Conservation (phyloP, 208 protist genomes). For the Endotrypanum monterogeii region DNA sequence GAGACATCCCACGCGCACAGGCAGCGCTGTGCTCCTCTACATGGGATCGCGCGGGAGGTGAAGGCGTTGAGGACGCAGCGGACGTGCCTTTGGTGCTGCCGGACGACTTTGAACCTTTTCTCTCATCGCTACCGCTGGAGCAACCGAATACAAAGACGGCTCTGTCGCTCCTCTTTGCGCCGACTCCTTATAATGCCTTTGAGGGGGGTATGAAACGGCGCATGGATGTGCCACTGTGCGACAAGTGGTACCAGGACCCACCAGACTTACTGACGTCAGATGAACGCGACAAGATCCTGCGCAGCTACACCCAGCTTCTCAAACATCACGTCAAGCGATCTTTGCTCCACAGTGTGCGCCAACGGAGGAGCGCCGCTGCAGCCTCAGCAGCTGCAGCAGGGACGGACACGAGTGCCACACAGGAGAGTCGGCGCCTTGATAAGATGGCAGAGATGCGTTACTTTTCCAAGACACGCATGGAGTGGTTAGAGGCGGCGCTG, state of each 20-base stretch:
- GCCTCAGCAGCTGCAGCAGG: slow-evolving; percentile 6
- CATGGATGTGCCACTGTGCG: slow-evolving; percentile 99
- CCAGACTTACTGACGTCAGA: slow-evolving; percentile 70
- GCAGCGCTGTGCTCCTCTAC: slow-evolving; percentile 45
- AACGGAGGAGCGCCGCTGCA: slow-evolving; percentile 16
- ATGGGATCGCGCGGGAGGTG: slow-evolving; percentile 19
- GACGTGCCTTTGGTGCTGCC: slow-evolving; percentile 46
- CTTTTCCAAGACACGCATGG: slow-evolving; percentile 99
- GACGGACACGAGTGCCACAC: slow-evolving; percentile 16
- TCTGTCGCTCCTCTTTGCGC: slow-evolving; percentile 98
- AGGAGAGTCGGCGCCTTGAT: slow-evolving; percentile 84
- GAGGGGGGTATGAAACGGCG: slow-evolving; percentile 95
- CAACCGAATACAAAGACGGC: slow-evolving; percentile 92
- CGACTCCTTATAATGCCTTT: slow-evolving; percentile 97
- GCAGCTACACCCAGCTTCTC: slow-evolving; percentile 99
- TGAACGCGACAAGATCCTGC: slow-evolving; percentile 93
- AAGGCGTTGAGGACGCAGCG: slow-evolving; percentile 31
- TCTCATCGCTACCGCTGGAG: slow-evolving; percentile 91
- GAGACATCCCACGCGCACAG: slow-evolving; percentile 23
- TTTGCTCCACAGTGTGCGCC: slow-evolving; percentile 88
- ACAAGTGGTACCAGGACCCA: slow-evolving; percentile 98
- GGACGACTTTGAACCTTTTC: slow-evolving; percentile 78
- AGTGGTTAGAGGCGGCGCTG: slow-evolving; percentile 99
- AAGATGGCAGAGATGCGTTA: slow-evolving; percentile 97
- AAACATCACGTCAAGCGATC: slow-evolving; percentile 99